Percentiles rank a stretch among this genome's conserved stretches.
phyloP scores from a whole-genome alignment of 2,329 filamentous ascomycete species.

The Fusarium praegraminearum region DNA sequence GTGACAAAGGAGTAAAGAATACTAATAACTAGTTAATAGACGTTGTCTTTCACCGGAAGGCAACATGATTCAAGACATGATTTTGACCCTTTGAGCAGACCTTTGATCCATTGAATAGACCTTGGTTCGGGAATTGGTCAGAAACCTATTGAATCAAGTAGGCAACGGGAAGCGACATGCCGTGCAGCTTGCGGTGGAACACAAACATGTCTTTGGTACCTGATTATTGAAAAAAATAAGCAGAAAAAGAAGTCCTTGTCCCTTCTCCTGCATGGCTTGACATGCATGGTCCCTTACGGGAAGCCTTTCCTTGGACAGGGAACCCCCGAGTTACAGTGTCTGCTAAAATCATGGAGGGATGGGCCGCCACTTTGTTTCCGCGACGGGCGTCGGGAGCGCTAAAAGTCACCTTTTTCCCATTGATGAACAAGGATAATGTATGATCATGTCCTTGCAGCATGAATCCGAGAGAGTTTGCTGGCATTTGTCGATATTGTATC shows the following conservation, averaged over 20 bases:
- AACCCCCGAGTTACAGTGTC: conserved; percentile 24
- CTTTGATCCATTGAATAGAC: conserved; percentile 12
- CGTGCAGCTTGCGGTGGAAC: conserved; percentile 29
- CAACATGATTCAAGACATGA: conserved; percentile 2
- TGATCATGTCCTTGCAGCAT: conserved; percentile 28
- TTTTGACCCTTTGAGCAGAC: background rate
- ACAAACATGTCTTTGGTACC: conserved; percentile 31
- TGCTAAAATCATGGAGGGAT: conserved; percentile 26
- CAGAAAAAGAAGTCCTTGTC: conserved; percentile 21
- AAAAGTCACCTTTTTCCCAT: conserved; percentile 20
- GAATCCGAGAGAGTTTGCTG: conserved; percentile 5
- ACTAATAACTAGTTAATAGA: conserved; percentile 1
- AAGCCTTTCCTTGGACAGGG: conserved; percentile 27
- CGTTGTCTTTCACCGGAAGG: conserved; percentile 10
- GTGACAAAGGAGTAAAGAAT: conserved; percentile 28
- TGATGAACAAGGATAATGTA: conserved; percentile 29
- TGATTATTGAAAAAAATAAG: conserved; percentile 1
- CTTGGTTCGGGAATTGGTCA: conserved; percentile 25
- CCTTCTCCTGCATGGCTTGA: conserved; percentile 40
- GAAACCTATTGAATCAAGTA: conserved; percentile 29
- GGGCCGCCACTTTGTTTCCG: conserved; percentile 34
- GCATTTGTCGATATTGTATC: conserved; percentile 17
- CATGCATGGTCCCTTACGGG: conserved; percentile 42
- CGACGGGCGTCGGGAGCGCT: conserved; percentile 32
- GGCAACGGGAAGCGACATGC: conserved; percentile 36